Evolutionary conservation across 345 rosid genomes (phyloP).

Genomic region (Corymbia maculata): DNA sequence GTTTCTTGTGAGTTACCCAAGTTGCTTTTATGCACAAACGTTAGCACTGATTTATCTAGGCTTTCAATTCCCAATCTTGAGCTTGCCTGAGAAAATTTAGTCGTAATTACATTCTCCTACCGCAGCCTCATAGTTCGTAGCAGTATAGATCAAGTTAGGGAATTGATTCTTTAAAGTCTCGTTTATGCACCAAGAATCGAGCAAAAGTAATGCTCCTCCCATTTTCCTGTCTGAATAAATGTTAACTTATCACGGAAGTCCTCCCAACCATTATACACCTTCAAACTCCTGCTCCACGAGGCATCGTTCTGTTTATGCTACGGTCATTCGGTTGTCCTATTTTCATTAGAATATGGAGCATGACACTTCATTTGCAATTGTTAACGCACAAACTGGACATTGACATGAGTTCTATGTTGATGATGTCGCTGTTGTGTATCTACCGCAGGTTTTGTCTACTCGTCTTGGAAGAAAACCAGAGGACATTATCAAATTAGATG

Average conservation of each 20-base stretch:
- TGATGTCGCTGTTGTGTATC: background rate
- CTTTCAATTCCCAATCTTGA: background rate
- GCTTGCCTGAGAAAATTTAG: background rate
- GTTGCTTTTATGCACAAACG: background rate
- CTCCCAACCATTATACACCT: background rate
- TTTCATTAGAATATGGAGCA: background rate
- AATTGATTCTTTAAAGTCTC: background rate
- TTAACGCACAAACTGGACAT: background rate
- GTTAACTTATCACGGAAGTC: background rate
- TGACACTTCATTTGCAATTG: background rate
- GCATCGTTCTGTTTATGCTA: background rate
- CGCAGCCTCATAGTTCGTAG: background rate
- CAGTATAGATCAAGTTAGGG: background rate
- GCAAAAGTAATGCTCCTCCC: background rate
- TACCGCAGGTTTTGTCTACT: slow-evolving; percentile 60
- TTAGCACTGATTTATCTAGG: background rate
- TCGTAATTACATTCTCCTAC: background rate
- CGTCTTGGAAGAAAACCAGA: slow-evolving; percentile 88
- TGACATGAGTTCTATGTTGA: background rate
- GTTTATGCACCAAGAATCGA: background rate
- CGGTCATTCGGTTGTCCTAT: background rate
- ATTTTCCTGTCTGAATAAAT: background rate
- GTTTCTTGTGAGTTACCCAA: background rate
- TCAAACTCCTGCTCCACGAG: background rate
- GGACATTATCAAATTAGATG: slow-evolving; percentile 92